Percentiles rank a stretch among this genome's conserved stretches.
These are phyloP conservation scores for Fusarium oxysporum DNA, from an alignment of 2,329 filamentous ascomycete genomes.

Conservation along the genomic window DNA sequence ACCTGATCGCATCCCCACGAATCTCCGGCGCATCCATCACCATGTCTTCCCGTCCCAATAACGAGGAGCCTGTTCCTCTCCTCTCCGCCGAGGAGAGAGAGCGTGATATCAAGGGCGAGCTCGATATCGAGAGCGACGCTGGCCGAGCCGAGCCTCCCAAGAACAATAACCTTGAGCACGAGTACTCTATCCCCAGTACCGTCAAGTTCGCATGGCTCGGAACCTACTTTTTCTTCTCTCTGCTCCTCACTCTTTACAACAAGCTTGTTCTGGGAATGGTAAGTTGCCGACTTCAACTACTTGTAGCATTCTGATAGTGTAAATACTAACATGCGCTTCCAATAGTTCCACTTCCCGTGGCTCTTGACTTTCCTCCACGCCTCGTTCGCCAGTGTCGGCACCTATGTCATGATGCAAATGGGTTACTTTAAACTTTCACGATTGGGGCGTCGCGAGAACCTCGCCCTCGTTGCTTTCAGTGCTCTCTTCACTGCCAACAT, in stretches of 20 bases:
- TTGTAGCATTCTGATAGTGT: not conserved
- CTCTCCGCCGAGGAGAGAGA: constrained; percentile 49
- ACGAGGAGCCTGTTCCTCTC: constrained; percentile 49
- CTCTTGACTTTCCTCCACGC: constrained; percentile 70
- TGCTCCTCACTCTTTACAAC: constrained; percentile 67
- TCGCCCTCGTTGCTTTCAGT: constrained; percentile 69
- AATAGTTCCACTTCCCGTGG: constrained; percentile 69
- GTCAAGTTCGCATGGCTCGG: constrained; percentile 63
- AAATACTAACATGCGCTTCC: constrained; percentile 33
- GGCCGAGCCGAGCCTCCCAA: constrained; percentile 45
- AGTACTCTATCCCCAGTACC: constrained; percentile 58
- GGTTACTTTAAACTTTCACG: constrained; percentile 65
- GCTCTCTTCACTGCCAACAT: constrained; percentile 73
- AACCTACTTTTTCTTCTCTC: constrained; percentile 63
- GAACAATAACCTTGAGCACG: constrained; percentile 55
- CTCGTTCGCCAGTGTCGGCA: constrained; percentile 67
- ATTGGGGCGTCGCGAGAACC: constrained; percentile 64
- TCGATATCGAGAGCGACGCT: constrained; percentile 50
- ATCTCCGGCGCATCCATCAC: constrained; percentile 26
- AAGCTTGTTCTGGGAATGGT: constrained; percentile 67
- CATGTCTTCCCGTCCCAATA: constrained; percentile 51
- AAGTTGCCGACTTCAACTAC: constrained; percentile 35
- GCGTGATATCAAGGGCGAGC: constrained; percentile 45
- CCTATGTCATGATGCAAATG: constrained; percentile 61
- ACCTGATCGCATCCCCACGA: constrained; percentile 18